Percentiles rank a stretch among this genome's conserved stretches.
These are phyloP conservation scores for Plectosphaerella plurivora DNA, from an alignment of 2,329 filamentous ascomycete species.

Conservation along the genomic window DNA sequence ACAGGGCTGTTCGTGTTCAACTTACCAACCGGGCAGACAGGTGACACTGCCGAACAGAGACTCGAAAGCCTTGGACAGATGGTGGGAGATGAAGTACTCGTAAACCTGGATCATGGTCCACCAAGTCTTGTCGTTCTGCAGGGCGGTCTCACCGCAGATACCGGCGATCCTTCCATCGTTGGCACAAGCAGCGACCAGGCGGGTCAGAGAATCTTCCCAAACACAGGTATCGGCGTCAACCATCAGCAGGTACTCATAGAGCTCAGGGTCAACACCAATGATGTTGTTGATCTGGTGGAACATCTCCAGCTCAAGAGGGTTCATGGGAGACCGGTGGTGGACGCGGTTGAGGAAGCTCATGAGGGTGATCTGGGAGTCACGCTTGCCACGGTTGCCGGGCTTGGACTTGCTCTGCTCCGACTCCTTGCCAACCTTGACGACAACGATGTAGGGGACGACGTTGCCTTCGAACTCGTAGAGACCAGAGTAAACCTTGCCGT, in stretches of 20 bases:
- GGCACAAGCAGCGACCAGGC: slow-evolving; percentile 85
- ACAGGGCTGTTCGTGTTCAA: slow-evolving; percentile 17
- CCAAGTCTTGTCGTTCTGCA: slow-evolving; percentile 94
- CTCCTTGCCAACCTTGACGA: slow-evolving; percentile 97
- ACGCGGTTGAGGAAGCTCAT: slow-evolving; percentile 99
- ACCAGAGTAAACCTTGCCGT: slow-evolving; percentile 97
- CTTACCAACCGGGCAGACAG: slow-evolving; percentile 97
- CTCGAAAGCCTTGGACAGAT: slow-evolving; percentile 94
- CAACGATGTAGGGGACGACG: slow-evolving; percentile 90
- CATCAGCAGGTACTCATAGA: slow-evolving; percentile 97
- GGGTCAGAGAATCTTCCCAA: slow-evolving; percentile 84
- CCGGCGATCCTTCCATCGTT: slow-evolving; percentile 95
- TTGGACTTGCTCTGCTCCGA: slow-evolving; percentile 88
- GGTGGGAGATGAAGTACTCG: slow-evolving; percentile 98
- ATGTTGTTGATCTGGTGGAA: slow-evolving; percentile 99
- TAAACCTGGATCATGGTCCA: slow-evolving; percentile 99
- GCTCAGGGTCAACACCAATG: slow-evolving; percentile 93
- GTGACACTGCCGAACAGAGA: slow-evolving; percentile 97
- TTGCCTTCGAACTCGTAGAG: slow-evolving; percentile 97
- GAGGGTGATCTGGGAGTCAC: slow-evolving; percentile 91
- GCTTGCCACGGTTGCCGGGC: slow-evolving; percentile 96
- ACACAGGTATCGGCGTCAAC: slow-evolving; percentile 97
- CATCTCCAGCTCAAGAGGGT: slow-evolving; percentile 92
- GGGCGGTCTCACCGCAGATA: slow-evolving; percentile 93
- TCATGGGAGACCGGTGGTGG: slow-evolving; percentile 91